Percentiles rank a stretch among this genome's conserved stretches.
These are phyloP conservation scores for Catharanthus roseus DNA, from an alignment of 257 asterid species.

Conservation along the genomic window DNA sequence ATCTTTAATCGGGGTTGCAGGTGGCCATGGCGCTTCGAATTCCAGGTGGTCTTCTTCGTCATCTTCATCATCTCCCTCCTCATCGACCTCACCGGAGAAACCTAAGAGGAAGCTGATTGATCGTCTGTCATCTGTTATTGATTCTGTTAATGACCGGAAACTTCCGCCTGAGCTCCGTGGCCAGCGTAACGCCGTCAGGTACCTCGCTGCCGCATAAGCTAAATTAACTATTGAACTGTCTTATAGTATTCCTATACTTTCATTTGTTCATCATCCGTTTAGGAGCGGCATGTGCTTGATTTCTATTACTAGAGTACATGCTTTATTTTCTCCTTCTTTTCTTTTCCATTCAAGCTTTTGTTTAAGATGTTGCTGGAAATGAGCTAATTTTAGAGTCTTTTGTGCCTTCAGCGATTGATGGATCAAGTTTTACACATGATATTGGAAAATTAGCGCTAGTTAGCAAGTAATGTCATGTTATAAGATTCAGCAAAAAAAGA, in stretches of 20 bases:
- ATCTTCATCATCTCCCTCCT: conserved; percentile 23
- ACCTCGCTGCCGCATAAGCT: background rate
- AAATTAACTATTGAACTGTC: background rate
- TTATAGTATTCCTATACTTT: background rate
- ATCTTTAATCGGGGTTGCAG: background rate
- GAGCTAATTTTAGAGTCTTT: background rate
- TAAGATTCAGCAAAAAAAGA: too few species aligned
- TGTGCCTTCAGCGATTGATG: background rate
- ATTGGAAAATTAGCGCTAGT: background rate
- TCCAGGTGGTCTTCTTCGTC: conserved; percentile 25
- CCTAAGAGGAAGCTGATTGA: conserved; percentile 36
- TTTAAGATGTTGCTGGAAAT: background rate
- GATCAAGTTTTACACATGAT: background rate
- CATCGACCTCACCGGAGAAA: conserved; percentile 23
- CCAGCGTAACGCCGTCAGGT: conserved; percentile 74
- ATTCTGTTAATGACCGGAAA: conserved; percentile 71
- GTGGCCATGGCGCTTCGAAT: conserved; percentile 12
- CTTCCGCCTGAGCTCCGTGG: conserved; percentile 95
- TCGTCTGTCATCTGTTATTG: conserved; percentile 75
- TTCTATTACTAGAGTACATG: background rate
- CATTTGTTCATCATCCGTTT: background rate
- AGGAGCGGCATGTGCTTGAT: background rate
- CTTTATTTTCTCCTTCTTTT: too few species aligned
- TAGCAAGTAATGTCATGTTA: background rate
- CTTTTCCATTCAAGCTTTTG: background rate